Evolutionary conservation across 805 yeast genomes (phyloP), one percentile per base, ranked within the genome.

Genomic region (Cyberlindnera veronae): DNA sequence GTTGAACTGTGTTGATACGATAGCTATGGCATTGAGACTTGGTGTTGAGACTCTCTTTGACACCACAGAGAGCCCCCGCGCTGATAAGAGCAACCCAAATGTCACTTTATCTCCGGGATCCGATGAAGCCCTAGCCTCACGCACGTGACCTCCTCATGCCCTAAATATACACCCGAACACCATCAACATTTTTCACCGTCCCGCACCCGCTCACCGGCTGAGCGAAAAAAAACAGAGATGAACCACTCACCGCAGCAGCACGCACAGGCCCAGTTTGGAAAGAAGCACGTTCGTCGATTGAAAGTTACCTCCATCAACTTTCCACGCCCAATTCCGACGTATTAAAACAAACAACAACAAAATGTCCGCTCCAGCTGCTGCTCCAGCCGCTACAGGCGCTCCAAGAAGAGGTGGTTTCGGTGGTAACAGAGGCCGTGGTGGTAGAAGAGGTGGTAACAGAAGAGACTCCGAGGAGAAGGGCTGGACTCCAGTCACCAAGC

Each of bases 401-500:
- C 64, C 56, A 59, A 69, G 64, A 57, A 70, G 76, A 68, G 76
- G 77, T 58, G 76, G 78, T 56, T 68, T 68, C 70, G 73, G 67
- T 56, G 68, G 71, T 62, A 71, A 72, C 70, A 78, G 79, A 65
- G 80, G 84, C 49, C 71, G 76, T 62, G 62, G 62, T 50, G 71
- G 70, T 53, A 80, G 86, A 70, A 81, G 87, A 71, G 79, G 84
- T 63, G 83, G 90, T 62, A n/a, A n/a, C n/a, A 76, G 84, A 68
- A 79, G 90, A 71, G 76, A 77, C 64, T 79, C 77, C 58, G 97
- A 91, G 77, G 98, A 93, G 81, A 90, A 91, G 80, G 96, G 95
- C 65, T 93, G 99, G 99, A 82, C 81, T 65, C 99, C 99, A 77
- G 98, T 93, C 71, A 93, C 99, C 93, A 93, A 93, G 84, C 86